These are phyloP conservation scores for Durusdinium trenchii DNA, from an alignment of 73 alveolate genomes.

Conservation along the genomic window DNA sequence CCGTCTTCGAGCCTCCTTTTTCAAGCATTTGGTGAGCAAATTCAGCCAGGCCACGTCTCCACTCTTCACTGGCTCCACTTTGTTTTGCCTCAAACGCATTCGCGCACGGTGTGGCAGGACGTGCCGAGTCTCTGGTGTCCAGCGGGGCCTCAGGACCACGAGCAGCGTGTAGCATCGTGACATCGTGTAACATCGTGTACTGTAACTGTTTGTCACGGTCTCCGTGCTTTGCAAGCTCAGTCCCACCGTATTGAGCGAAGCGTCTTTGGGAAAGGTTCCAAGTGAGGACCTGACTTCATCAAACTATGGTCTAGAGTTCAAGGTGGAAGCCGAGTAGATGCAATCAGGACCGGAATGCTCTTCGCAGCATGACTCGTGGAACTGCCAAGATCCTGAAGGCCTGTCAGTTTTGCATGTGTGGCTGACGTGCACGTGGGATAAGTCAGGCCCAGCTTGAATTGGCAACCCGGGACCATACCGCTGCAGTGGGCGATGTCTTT, in stretches of 20 bases:
- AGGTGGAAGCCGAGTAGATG: no score
- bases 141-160: slow-evolving; percentile 77
- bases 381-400: slow-evolving; percentile 56
- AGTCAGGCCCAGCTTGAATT: background rate
- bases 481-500: background rate
- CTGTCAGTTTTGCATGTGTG: background rate
- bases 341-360: slow-evolving; percentile 88
- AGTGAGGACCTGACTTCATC: background rate
- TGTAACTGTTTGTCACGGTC: no score
- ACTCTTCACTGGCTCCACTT: no score
- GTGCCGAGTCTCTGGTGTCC: slow-evolving; percentile 76
- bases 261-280: background rate
- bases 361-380: slow-evolving; percentile 60
- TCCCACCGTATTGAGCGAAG: background rate
- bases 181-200: no score
- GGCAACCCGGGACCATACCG: background rate
- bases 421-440: background rate
- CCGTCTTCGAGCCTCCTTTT: no score
- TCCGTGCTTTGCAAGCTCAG: no score
- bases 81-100: no score
- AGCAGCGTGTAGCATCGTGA: no score
- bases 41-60: no score
- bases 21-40: no score
- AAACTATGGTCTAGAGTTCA: background rate
- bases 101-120: background rate